Evolutionary conservation across 1,139 yeast genomes (phyloP).

Genomic region (Taphrina communis): DNA sequence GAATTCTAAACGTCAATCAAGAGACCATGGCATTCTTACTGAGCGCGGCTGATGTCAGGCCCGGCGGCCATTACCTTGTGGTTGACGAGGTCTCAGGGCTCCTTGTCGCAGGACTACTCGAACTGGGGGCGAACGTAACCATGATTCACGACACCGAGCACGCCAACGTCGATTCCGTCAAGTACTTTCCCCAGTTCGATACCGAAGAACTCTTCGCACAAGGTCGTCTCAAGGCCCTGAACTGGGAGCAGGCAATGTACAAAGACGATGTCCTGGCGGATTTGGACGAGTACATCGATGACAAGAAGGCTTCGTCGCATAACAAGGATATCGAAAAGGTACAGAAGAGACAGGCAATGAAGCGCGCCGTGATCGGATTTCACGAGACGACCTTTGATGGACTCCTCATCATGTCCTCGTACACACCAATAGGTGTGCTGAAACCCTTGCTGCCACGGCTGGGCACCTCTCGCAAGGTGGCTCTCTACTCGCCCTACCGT

Average conservation of each 20-base stretch:
- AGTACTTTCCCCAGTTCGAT: slow-evolving; percentile 56
- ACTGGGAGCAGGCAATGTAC: slow-evolving; percentile 78
- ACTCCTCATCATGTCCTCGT: slow-evolving; percentile 71
- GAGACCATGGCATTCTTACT: slow-evolving; percentile 80
- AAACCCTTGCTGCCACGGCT: slow-evolving; percentile 67
- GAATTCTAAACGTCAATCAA: slow-evolving; percentile 80
- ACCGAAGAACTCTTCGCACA: slow-evolving; percentile 59
- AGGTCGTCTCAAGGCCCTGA: slow-evolving; percentile 68
- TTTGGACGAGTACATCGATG: slow-evolving; percentile 54
- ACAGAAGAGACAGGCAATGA: slow-evolving; percentile 60
- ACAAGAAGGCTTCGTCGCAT: slow-evolving; percentile 59
- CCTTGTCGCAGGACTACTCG: slow-evolving; percentile 79
- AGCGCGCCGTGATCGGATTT: slow-evolving; percentile 59
- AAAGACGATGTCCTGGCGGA: slow-evolving; percentile 63
- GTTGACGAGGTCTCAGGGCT: slow-evolving; percentile 93
- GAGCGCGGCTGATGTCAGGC: slow-evolving; percentile 77
- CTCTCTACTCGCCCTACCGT: slow-evolving; percentile 78
- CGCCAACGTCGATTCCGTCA: slow-evolving; percentile 74
- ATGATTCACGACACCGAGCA: slow-evolving; percentile 92
- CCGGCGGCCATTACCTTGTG: slow-evolving; percentile 86
- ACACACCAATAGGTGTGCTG: slow-evolving; percentile 70
- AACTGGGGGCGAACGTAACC: slow-evolving; percentile 77
- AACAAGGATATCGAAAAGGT: slow-evolving; percentile 70
- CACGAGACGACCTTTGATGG: slow-evolving; percentile 74
- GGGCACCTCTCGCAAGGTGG: slow-evolving; percentile 89